Evolutionary conservation across 805 yeast genomes (phyloP), one percentile per base, ranked within the genome.

Genomic region (Barnettozyma sp.): DNA sequence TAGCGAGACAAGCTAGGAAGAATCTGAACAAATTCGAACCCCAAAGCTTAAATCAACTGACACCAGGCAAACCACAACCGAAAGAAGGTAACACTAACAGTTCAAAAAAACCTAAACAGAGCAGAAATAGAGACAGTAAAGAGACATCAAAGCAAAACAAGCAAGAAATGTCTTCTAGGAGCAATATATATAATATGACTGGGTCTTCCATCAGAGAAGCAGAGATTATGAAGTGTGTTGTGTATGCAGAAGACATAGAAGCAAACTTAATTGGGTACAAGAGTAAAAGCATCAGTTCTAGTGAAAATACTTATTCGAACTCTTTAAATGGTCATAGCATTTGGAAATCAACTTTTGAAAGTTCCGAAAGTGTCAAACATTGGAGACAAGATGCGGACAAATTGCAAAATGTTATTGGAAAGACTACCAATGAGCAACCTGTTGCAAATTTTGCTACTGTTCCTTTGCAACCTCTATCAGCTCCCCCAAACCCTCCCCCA

Each of bases 171-270:
- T n/a, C n/a, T n/a, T n/a, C n/a, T n/a, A n/a, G n/a, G n/a, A n/a
- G n/a, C n/a, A n/a, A n/a, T 12, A 22, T 22, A n/a, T 30, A 26
- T 14, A n/a, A 20, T 5, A 9, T 9, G 14, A 25, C 14, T 18
- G 4, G 19, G 12, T 17, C 30, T 6, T n/a, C n/a, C n/a, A n/a
- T n/a, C n/a, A n/a, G n/a, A n/a, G n/a, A n/a, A n/a, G n/a, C n/a
- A n/a, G n/a, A n/a, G n/a, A n/a, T n/a, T n/a, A n/a, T n/a, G n/a
- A n/a, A n/a, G n/a, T n/a, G n/a, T n/a, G n/a, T n/a, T n/a, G n/a
- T n/a, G n/a, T n/a, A n/a, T n/a, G n/a, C 44, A 3, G 46, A 41
- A 23, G 42, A 43, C 5, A 12, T 41, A n/a, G 44, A 40, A 20
- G 35, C 40, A 2, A 40, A 34, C 23, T 16, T 41, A 7, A 28